Percentiles rank a stretch among this genome's conserved stretches.
Conservation (phyloP, 495 filamentous ascomycete species). For the Astrothelium macrocarpum region DNA sequence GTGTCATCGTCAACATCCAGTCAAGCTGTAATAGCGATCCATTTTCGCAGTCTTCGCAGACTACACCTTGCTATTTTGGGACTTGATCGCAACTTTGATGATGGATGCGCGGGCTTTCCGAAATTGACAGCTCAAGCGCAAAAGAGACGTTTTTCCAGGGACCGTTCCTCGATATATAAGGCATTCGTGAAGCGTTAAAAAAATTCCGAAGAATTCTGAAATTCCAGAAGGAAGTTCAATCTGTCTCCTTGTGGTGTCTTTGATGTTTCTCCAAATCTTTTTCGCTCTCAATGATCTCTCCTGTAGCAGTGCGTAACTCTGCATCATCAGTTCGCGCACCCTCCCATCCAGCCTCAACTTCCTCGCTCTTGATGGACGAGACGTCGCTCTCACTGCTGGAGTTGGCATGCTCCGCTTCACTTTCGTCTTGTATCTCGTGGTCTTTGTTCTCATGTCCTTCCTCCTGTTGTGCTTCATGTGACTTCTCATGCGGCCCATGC, state of each 20-base stretch:
- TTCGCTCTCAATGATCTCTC: not conserved
- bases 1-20: too few species aligned
- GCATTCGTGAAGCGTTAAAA: not conserved
- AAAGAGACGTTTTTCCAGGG: too few species aligned
- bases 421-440: not conserved
- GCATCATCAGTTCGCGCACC: not conserved
- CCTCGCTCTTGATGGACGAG: not conserved
- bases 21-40: too few species aligned
- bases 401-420: not conserved
- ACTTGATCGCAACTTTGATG: too few species aligned
- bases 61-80: too few species aligned
- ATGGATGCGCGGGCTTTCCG: too few species aligned
- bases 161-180: too few species aligned
- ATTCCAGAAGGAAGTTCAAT: not conserved
- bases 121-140: too few species aligned
- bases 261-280: not conserved
- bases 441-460: not conserved
- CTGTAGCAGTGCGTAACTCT: not conserved
- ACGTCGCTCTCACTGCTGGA: not conserved
- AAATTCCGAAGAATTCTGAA: not conserved
- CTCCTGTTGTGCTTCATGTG: not conserved
- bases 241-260: not conserved
- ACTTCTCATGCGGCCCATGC: constrained; percentile 17
- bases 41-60: too few species aligned
- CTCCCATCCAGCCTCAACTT: not conserved